Conservation (phyloP, 2,329 filamentous ascomycete genomes). For the Cladosporium oxysporum region DNA sequence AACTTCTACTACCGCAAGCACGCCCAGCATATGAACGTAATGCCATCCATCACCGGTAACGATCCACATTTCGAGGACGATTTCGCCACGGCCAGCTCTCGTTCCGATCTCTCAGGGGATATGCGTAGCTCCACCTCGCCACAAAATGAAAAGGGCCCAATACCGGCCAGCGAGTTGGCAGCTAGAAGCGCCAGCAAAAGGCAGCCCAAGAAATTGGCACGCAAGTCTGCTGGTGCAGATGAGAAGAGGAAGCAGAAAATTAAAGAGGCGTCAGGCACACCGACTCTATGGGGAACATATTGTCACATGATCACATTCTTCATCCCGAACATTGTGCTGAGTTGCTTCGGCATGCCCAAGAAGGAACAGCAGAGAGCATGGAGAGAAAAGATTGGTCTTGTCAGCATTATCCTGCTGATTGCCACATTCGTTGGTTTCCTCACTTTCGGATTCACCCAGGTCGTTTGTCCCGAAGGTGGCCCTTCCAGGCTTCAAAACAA, state of each 20-base stretch:
- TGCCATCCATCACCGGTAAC: slow-evolving; percentile 89
- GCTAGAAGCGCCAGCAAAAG: slow-evolving; percentile 39
- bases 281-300: slow-evolving; percentile 92
- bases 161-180: slow-evolving; percentile 17
- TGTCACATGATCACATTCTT: slow-evolving; percentile 94
- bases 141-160: slow-evolving; percentile 36
- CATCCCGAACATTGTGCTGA: slow-evolving; percentile 81
- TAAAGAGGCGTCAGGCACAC: slow-evolving; percentile 68
- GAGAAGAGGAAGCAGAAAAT: slow-evolving; percentile 58
- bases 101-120: slow-evolving; percentile 51
- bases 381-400: slow-evolving; percentile 96
- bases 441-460: slow-evolving; percentile 92
- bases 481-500: slow-evolving; percentile 74
- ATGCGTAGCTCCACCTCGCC: slow-evolving; percentile 38
- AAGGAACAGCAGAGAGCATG: slow-evolving; percentile 89
- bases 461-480: slow-evolving; percentile 75
- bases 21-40: slow-evolving; percentile 86
- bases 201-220: slow-evolving; percentile 45
- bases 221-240: slow-evolving; percentile 67
- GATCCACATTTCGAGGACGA: slow-evolving; percentile 76
- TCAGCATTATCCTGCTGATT: slow-evolving; percentile 88
- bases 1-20: slow-evolving; percentile 96
- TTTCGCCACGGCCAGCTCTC: slow-evolving; percentile 59
- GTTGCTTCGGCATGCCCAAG: slow-evolving; percentile 80
- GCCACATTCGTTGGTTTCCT: slow-evolving; percentile 90